A percentile compares a stretch with the other conserved stretches of the same genome.
These are phyloP conservation scores for Wickerhamomyces pijperi DNA, from an alignment of 805 yeast genomes.

Conservation along the genomic window DNA sequence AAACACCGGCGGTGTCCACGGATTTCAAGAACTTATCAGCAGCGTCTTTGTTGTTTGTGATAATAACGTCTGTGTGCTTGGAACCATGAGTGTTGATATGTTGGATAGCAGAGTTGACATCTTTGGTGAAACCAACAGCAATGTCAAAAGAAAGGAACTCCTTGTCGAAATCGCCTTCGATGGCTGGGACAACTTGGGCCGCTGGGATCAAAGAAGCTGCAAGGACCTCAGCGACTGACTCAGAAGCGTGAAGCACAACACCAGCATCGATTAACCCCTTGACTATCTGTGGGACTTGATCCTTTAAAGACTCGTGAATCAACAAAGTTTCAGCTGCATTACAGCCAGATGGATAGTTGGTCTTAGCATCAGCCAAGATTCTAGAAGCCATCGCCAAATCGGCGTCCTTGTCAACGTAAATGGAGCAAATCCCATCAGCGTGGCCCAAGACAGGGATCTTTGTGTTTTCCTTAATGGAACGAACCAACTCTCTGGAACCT, in stretches of 20 bases:
- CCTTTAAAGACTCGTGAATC: constrained; percentile 35
- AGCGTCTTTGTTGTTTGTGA: constrained; percentile 58
- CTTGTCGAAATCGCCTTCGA: constrained; percentile 60
- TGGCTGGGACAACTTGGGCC: constrained; percentile 32
- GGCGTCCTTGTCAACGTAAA: constrained; percentile 70
- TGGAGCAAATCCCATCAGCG: constrained; percentile 95
- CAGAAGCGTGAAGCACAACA: constrained; percentile 65
- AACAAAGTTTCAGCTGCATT: constrained; percentile 88
- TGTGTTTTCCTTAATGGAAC: constrained; percentile 74
- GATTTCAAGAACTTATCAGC: constrained; percentile 78
- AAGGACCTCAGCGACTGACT: constrained; percentile 28
- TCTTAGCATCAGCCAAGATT: constrained; percentile 77
- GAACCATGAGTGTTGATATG: constrained; percentile 91
- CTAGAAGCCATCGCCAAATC: constrained; percentile 68
- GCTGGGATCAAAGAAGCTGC: constrained; percentile 10
- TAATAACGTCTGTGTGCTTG: constrained; percentile 88
- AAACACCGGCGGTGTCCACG: constrained; percentile 91
- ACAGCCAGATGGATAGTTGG: constrained; percentile 98
- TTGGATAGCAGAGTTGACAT: constrained; percentile 60
- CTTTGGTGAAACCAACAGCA: constrained; percentile 54
- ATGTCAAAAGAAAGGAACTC: constrained; percentile 81
- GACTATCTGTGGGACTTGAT: constrained; percentile 25
- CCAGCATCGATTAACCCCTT: constrained; percentile 42
- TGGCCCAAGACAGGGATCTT: constrained; percentile 97
- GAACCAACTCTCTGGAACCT: constrained; percentile 90